Conservation (phyloP, 1,284 basidiomycete genomes). For the Fistulinella cinereoalba region DNA sequence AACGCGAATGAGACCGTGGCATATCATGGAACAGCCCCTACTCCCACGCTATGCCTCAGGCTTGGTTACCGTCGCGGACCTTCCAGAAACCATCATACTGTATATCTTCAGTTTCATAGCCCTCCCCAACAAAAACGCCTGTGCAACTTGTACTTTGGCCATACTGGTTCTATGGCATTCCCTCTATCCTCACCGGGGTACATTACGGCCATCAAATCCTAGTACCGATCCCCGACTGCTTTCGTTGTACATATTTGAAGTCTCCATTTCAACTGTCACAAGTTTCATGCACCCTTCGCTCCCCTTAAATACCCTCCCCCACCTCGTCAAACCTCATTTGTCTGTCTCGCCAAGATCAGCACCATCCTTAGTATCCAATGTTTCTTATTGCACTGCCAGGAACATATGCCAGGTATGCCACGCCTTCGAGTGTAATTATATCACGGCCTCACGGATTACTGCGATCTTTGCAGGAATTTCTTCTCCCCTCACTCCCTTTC, state of each 20-base stretch:
- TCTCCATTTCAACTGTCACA: neutral
- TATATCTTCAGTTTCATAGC: neutral
- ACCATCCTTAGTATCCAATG: constrained; percentile 1
- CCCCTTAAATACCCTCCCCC: neutral
- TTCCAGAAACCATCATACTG: too few species aligned
- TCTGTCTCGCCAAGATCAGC: neutral
- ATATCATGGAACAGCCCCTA: too few species aligned
- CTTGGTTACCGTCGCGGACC: too few species aligned
- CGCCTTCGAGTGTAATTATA: neutral
- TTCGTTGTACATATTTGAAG: constrained; percentile 11
- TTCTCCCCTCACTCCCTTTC: neutral
- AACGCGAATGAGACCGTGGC: neutral
- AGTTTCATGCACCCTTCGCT: neutral
- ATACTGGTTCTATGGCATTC: neutral
- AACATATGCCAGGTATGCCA: too few species aligned
- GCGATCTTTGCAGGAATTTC: constrained; percentile 4
- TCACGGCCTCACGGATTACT: neutral
- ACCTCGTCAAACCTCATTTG: neutral
- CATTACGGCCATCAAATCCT: neutral
- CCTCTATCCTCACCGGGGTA: neutral
- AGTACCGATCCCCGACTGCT: neutral
- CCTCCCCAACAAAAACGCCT: neutral
- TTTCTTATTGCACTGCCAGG: too few species aligned
- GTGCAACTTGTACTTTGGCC: neutral
- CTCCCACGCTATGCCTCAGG: too few species aligned